These are phyloP conservation scores for Anastatica hierochuntica DNA, from an alignment of 345 rosid species.

Conservation along the genomic window DNA sequence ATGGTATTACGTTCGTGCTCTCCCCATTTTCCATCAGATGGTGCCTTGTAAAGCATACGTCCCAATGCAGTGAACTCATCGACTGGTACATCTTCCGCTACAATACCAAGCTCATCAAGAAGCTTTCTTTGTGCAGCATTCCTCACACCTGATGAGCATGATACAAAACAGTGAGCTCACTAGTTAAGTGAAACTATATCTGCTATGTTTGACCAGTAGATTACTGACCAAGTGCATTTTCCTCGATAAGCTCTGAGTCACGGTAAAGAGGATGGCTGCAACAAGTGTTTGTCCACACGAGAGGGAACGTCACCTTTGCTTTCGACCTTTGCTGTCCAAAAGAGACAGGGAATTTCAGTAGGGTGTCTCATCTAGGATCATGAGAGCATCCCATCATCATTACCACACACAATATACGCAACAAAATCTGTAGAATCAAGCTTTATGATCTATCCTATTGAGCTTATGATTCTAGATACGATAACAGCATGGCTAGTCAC, in stretches of 20 bases:
- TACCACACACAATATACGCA: background rate
- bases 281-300: constrained; percentile 98
- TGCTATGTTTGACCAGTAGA: background rate
- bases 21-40: constrained; percentile 99
- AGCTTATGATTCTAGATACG: background rate
- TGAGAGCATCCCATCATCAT: constrained; percentile 1
- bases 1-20: constrained; percentile 82
- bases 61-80: constrained; percentile 70
- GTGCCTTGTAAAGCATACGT: constrained; percentile 94
- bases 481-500: background rate
- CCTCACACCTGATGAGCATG: constrained; percentile 57
- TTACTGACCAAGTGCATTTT: constrained; percentile 64
- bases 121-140: constrained; percentile 99
- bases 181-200: background rate
- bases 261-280: constrained; percentile 98
- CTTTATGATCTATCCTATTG: too few relatives aligned
- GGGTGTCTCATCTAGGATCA: background rate
- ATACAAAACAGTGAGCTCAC: background rate
- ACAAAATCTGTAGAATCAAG: background rate
- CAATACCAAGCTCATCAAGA: constrained; percentile 91
- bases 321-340: constrained; percentile 82
- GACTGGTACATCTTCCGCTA: constrained; percentile 80
- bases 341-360: background rate
- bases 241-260: constrained; percentile 78
- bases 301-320: constrained; percentile 96